Evolutionary conservation across 2,329 filamentous ascomycete genomes (phyloP).

Genomic region (Parascedosporium putredinis): DNA sequence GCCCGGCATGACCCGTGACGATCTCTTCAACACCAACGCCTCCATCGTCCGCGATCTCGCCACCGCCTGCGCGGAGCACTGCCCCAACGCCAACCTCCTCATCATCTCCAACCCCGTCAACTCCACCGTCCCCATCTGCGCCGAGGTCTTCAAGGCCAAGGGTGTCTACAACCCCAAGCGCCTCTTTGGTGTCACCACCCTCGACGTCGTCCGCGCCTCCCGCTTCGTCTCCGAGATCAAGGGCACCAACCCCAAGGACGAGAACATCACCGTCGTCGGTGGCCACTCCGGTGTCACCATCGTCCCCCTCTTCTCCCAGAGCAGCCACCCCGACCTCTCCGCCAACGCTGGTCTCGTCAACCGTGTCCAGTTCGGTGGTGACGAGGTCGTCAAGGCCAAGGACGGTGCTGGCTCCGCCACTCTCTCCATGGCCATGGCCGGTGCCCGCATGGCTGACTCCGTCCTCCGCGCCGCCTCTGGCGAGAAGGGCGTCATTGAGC

Average conservation of each 20-base stretch:
- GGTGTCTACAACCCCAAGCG: slow-evolving; percentile 99
- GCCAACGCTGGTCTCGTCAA: slow-evolving; percentile 73
- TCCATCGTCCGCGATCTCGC: slow-evolving; percentile 97
- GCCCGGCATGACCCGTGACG: slow-evolving; percentile 99
- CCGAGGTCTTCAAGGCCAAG: slow-evolving; percentile 90
- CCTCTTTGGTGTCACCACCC: slow-evolving; percentile 98
- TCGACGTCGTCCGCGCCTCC: slow-evolving; percentile 94
- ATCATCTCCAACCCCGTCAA: slow-evolving; percentile 99
- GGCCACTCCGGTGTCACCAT: slow-evolving; percentile 98
- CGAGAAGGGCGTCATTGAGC: slow-evolving; percentile 91
- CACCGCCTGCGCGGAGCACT: slow-evolving; percentile 81
- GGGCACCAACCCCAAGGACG: slow-evolving; percentile 76
- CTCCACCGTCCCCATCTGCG: slow-evolving; percentile 95
- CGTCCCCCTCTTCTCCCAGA: slow-evolving; percentile 93
- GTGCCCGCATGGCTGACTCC: slow-evolving; percentile 74
- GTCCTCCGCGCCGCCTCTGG: slow-evolving; percentile 87
- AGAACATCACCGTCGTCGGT: slow-evolving; percentile 93
- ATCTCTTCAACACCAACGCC: slow-evolving; percentile 99
- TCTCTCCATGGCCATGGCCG: slow-evolving; percentile 97
- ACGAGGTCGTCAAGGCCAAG: slow-evolving; percentile 99
- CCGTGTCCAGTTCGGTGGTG: slow-evolving; percentile 97
- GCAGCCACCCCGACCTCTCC: slow-evolving; percentile 71
- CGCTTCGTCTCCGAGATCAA: slow-evolving; percentile 97
- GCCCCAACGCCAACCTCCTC: slow-evolving; percentile 88
- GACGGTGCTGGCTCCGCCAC: slow-evolving; percentile 94